These are phyloP conservation scores for Claviceps monticola DNA, from an alignment of 2,329 filamentous ascomycete genomes.

Conservation along the genomic window DNA sequence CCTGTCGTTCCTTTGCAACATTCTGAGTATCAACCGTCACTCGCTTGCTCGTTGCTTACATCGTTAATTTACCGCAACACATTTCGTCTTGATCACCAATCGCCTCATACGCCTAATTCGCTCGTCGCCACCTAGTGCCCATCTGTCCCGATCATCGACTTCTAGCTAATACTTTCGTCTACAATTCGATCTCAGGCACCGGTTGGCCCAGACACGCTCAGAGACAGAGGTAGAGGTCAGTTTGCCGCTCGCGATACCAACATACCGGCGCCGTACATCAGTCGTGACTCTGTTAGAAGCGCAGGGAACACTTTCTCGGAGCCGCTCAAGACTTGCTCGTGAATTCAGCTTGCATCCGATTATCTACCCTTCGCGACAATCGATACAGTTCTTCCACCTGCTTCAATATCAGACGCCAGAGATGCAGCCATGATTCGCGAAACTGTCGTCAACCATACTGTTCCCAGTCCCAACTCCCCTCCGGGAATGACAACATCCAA, in stretches of 20 bases:
- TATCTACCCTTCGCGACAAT: too few species aligned
- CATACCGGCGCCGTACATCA: not conserved
- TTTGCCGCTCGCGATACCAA: not conserved
- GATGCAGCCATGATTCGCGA: conserved; percentile 24
- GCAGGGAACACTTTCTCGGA: not conserved
- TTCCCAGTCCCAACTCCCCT: conserved; percentile 22
- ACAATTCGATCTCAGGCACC: not conserved
- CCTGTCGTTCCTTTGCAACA: not conserved
- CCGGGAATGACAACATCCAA: conserved; percentile 66
- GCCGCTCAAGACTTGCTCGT: not conserved
- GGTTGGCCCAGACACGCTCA: not conserved
- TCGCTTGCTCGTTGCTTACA: conserved; percentile 1
- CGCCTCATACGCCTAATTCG: conserved; percentile 1
- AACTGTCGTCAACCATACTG: conserved; percentile 14
- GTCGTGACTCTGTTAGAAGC: not conserved
- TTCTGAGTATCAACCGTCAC: not conserved
- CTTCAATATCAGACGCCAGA: conserved; percentile 4
- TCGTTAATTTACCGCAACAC: not conserved
- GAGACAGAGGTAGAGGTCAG: not conserved
- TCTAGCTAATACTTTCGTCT: not conserved
- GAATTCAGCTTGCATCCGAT: not conserved
- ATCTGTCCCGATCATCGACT: not conserved
- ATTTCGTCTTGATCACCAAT: not conserved
- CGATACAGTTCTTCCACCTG: not conserved
- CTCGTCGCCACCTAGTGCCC: not conserved